A percentile compares a stretch with the other conserved stretches of the same genome.
phyloP scores from a whole-genome alignment of 305 asterid genomes.

The Fraxinus paxiana region DNA sequence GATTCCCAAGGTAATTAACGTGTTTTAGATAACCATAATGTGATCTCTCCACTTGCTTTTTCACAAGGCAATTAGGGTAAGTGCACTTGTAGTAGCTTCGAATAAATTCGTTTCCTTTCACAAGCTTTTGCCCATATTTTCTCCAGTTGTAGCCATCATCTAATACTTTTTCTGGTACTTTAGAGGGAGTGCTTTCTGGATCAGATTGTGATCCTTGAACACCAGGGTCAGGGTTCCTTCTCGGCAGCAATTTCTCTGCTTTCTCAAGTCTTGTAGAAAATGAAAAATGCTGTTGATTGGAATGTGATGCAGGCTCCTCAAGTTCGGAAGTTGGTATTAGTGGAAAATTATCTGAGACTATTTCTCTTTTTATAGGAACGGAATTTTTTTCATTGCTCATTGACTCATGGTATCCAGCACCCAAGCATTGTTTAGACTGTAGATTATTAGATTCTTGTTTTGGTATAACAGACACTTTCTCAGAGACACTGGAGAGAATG shows the following conservation, averaged over 20 bases:
- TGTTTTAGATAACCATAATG: constrained; percentile 65
- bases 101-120: constrained; percentile 70
- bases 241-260: constrained; percentile 72
- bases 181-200: constrained; percentile 39
- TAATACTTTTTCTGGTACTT: constrained; percentile 47
- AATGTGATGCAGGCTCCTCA: neutral
- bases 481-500: neutral
- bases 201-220: constrained; percentile 41
- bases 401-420: constrained; percentile 18
- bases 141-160: constrained; percentile 95
- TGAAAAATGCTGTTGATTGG: constrained; percentile 27
- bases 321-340: constrained; percentile 31
- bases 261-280: constrained; percentile 48
- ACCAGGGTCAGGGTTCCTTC: constrained; percentile 63
- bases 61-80: constrained; percentile 58
- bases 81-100: constrained; percentile 94
- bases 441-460: neutral
- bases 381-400: constrained; percentile 22
- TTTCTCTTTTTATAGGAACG: constrained; percentile 19
- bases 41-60: constrained; percentile 81
- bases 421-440: constrained; percentile 15
- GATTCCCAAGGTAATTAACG: constrained; percentile 61
- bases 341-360: constrained; percentile 24
- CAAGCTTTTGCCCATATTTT: constrained; percentile 92
- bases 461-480: neutral